These are phyloP conservation scores for Pochonia chlamydosporia DNA, from an alignment of 2,329 filamentous ascomycete species.

Conservation along the genomic window DNA sequence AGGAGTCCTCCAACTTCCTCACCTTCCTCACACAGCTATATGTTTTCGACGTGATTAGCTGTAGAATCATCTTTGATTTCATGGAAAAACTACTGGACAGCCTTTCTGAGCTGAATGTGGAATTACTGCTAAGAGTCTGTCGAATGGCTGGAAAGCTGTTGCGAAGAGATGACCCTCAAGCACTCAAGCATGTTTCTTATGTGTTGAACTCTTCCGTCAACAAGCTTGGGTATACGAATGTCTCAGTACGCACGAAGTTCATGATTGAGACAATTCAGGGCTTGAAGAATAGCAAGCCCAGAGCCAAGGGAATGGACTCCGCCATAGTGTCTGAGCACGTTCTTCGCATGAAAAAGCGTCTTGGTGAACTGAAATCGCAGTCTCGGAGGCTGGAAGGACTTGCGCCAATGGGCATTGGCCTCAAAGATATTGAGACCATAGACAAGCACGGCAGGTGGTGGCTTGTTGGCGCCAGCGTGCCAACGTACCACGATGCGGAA, in stretches of 20 bases:
- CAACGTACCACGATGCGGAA: conserved; percentile 25
- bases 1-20: conserved; percentile 62
- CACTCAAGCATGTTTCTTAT: conserved; percentile 82
- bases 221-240: conserved; percentile 58
- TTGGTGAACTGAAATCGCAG: conserved; percentile 66
- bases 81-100: conserved; percentile 69
- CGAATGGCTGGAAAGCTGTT: conserved; percentile 77
- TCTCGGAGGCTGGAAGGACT: conserved; percentile 59
- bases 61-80: conserved; percentile 84
- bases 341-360: conserved; percentile 79
- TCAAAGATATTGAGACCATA: conserved; percentile 75
- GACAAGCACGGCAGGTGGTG: conserved; percentile 96
- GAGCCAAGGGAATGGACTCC: conserved; percentile 65
- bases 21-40: conserved; percentile 83
- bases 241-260: conserved; percentile 87
- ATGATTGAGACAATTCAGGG: conserved; percentile 97
- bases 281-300: conserved; percentile 89
- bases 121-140: conserved; percentile 79
- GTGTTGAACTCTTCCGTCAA: conserved; percentile 69
- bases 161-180: conserved; percentile 79
- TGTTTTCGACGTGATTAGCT: conserved; percentile 82
- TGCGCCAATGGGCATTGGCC: conserved; percentile 75
- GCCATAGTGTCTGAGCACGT: conserved; percentile 74
- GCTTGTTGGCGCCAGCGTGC: conserved; percentile 94
- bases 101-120: conserved; percentile 80